Conservation (phyloP, 768 basidiomycete species). For the Aureoboletus auriporus region DNA sequence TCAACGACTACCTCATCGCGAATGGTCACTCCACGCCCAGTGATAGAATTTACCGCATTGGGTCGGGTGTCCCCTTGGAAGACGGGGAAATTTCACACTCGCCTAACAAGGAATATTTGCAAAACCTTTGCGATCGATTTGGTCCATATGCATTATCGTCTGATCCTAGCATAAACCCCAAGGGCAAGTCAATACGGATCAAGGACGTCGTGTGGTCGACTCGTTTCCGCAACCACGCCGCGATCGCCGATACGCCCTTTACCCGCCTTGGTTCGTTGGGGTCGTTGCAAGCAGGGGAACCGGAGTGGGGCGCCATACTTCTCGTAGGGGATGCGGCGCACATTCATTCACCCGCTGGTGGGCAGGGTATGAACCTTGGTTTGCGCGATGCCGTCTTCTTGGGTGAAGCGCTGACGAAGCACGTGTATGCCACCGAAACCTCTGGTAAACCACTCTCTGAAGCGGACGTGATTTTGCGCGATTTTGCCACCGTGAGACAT, state of each 20-base stretch:
- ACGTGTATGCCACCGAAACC: conserved; percentile 22
- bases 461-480: conserved; percentile 32
- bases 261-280: conserved; percentile 11
- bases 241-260: conserved; percentile 41
- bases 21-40: conserved; percentile 7
- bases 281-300: background rate
- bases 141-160: conserved; percentile 37
- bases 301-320: conserved; percentile 18
- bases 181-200: conserved; percentile 30
- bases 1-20: conserved; percentile 14
- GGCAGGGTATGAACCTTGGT: conserved; percentile 59
- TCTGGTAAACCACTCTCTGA: conserved; percentile 2
- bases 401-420: conserved; percentile 38
- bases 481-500: conserved; percentile 35
- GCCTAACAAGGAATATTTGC: conserved; percentile 41
- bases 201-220: conserved; percentile 42
- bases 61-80: conserved; percentile 35
- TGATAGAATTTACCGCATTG: conserved; percentile 37
- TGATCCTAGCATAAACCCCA: conserved; percentile 33
- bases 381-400: conserved; percentile 48
- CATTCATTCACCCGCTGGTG: conserved; percentile 52
- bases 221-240: conserved; percentile 45
- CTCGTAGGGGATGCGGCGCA: conserved; percentile 48
- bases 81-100: conserved; percentile 36
- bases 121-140: conserved; percentile 39